Percentiles rank a stretch among this genome's conserved stretches.
Evolutionary conservation across 768 basidiomycete genomes (phyloP).

Genomic region (Lyophyllum decastes): DNA sequence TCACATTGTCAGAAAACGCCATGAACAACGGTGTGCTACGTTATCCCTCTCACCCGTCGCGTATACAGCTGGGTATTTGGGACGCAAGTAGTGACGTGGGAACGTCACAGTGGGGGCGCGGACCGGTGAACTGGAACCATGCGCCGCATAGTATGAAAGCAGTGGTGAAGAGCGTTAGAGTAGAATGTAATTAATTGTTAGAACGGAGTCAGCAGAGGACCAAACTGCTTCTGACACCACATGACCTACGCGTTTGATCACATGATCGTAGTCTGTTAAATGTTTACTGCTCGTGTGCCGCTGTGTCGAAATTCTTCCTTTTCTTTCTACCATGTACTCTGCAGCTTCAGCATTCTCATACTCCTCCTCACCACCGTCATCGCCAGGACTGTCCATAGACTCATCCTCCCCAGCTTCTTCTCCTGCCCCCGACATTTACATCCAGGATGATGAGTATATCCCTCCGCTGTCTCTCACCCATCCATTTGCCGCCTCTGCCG

Average conservation of each 20-base stretch:
- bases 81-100: conserved; percentile 42
- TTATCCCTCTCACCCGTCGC: conserved; percentile 36
- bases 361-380: conserved; percentile 54
- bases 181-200: conserved; percentile 30
- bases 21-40: conserved; percentile 31
- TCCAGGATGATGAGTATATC: conserved; percentile 15
- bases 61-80: conserved; percentile 47
- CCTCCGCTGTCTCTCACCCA: conserved; percentile 28
- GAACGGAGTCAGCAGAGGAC: background rate
- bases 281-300: background rate
- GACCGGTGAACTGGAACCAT: conserved; percentile 41
- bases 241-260: conserved; percentile 13
- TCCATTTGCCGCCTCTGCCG: conserved; percentile 63
- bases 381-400: conserved; percentile 35
- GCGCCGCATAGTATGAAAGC: conserved; percentile 33
- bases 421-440: conserved; percentile 20
- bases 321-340: conserved; percentile 16
- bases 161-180: conserved; percentile 32
- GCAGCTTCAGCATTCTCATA: conserved; percentile 1
- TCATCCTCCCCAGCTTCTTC: conserved; percentile 32
- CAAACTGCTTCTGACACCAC: background rate
- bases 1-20: conserved; percentile 28
- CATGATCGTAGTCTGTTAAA: conserved; percentile 19
- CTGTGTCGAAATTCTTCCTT: background rate
- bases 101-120: conserved; percentile 43